Evolutionary conservation across 2,329 filamentous ascomycete genomes (phyloP).

Genomic region (Talaromyces islandicus): DNA sequence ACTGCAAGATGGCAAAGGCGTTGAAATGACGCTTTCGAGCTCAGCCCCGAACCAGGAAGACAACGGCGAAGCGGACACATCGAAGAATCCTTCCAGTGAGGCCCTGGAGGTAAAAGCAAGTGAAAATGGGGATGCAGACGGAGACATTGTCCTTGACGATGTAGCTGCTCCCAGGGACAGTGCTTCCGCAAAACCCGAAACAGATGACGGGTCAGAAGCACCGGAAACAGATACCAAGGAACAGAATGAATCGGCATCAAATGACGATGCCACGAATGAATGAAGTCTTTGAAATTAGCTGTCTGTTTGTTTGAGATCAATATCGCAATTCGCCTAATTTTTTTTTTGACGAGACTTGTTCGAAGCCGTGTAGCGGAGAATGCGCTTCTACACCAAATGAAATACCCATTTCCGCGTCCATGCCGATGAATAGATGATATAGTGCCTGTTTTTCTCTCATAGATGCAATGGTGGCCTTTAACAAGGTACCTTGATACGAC

Average conservation of each 20-base stretch:
- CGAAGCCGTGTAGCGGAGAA: not conserved
- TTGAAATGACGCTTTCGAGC: conserved; percentile 33
- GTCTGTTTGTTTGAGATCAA: not conserved
- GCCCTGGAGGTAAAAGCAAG: not conserved
- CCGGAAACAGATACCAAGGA: conserved; percentile 1
- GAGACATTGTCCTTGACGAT: conserved; percentile 35
- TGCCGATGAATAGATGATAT: not conserved
- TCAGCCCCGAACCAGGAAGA: conserved; percentile 2
- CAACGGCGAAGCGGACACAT: conserved; percentile 7
- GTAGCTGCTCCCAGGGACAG: conserved; percentile 4
- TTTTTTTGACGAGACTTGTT: not conserved
- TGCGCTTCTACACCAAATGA: not conserved
- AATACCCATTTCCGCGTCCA: not conserved
- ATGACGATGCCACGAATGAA: not conserved
- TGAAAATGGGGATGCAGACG: conserved; percentile 21
- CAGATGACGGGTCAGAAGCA: not conserved
- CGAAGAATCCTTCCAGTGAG: conserved; percentile 9
- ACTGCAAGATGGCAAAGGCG: conserved; percentile 54
- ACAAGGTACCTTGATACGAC: not conserved
- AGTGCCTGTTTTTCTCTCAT: not conserved
- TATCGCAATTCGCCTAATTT: not conserved
- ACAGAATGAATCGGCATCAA: conserved; percentile 1
- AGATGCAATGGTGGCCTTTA: not conserved
- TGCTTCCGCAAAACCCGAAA: not conserved
- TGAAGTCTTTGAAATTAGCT: conserved; percentile 3